A percentile compares a stretch with the other conserved stretches of the same genome.
phyloP scores from a whole-genome alignment of 129 eudicot species.

The Deinandra increscens region DNA sequence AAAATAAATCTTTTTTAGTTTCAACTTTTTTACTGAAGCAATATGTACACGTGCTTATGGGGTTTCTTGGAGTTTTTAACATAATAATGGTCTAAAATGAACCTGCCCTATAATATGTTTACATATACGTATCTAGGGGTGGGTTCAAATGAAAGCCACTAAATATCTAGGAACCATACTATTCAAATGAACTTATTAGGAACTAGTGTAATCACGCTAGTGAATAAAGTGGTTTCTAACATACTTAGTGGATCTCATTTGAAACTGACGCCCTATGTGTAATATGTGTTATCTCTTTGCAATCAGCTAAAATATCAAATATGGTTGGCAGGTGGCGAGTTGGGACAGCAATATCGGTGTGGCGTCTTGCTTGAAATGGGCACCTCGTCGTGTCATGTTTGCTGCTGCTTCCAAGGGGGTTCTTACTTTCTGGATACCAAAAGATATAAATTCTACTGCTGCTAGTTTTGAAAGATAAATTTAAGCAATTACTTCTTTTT shows the following conservation, averaged over 20 bases:
- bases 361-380: conserved; percentile 85
- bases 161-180: too few relatives aligned
- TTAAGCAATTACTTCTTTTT: background rate
- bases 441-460: conserved; percentile 26
- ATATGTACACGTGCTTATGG: too few relatives aligned
- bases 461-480: conserved; percentile 21
- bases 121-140: too few relatives aligned
- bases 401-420: conserved; percentile 88
- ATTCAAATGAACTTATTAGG: too few relatives aligned
- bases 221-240: background rate
- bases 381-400: conserved; percentile 90
- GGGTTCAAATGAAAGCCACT: too few relatives aligned
- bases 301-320: background rate
- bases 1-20: too few relatives aligned
- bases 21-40: too few relatives aligned
- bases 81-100: too few relatives aligned
- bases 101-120: too few relatives aligned
- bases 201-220: too few relatives aligned
- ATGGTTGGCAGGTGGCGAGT: conserved; percentile 53
- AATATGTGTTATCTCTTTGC: background rate
- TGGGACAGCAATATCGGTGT: conserved; percentile 88
- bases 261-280: background rate
- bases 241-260: background rate
- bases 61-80: too few relatives aligned
- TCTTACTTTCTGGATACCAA: conserved; percentile 95